Conservation (phyloP, 345 rosid genomes). For the Dovyalis caffra region DNA sequence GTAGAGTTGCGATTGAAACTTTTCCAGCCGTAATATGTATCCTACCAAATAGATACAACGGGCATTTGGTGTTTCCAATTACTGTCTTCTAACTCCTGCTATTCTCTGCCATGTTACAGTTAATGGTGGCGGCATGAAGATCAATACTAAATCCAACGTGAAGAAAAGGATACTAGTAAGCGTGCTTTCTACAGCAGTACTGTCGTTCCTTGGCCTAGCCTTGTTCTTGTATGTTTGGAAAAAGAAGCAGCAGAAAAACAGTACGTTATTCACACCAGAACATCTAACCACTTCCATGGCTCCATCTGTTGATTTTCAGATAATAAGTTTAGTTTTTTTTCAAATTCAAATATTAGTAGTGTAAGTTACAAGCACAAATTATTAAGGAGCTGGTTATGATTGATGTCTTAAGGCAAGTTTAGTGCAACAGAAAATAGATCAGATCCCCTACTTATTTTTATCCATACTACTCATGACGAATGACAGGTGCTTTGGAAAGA, state of each 20-base stretch:
- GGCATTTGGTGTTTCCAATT: background rate
- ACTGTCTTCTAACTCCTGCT: background rate
- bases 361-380: background rate
- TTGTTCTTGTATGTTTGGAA: background rate
- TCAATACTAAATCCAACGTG: background rate
- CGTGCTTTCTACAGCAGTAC: background rate
- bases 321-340: too few relatives aligned
- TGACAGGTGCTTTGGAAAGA: background rate
- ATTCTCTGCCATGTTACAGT: background rate
- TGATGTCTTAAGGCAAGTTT: background rate
- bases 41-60: background rate
- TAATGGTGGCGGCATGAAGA: background rate
- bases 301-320: too few relatives aligned
- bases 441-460: background rate
- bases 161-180: background rate
- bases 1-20: too few relatives aligned
- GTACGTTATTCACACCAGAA: background rate
- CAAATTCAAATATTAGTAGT: too few relatives aligned
- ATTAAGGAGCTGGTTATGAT: too few relatives aligned
- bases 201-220: background rate
- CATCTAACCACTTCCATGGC: background rate
- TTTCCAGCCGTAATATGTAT: too few relatives aligned
- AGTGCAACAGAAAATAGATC: background rate
- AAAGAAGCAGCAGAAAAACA: conserved; percentile 1
- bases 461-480: background rate